phyloP scores from a whole-genome alignment of 2,329 filamentous ascomycete genomes.

The Botrytis cinerea region DNA sequence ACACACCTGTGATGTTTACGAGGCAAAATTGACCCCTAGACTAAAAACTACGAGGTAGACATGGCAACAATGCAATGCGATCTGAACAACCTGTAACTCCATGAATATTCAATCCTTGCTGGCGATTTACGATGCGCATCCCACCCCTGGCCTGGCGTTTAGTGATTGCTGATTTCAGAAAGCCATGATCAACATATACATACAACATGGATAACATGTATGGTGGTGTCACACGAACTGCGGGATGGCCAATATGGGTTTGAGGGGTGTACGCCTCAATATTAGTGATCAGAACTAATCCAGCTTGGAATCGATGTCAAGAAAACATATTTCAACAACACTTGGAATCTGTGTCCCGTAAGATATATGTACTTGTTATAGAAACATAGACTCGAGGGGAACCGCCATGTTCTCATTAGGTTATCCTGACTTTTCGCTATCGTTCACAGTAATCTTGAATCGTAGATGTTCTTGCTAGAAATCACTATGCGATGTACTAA shows the following conservation, averaged over 20 bases:
- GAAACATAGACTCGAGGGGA: not conserved
- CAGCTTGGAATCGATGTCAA: not conserved
- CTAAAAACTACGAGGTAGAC: not conserved
- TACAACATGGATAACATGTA: no score
- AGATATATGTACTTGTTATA: not conserved
- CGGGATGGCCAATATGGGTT: slow-evolving; percentile 16
- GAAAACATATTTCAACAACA: not conserved
- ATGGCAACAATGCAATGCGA: not conserved
- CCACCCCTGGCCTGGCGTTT: not conserved
- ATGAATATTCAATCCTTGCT: not conserved
- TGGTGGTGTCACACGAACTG: slow-evolving; percentile 10
- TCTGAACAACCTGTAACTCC: not conserved
- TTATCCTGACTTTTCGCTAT: not conserved
- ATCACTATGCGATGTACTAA: not conserved
- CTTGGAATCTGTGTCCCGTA: not conserved
- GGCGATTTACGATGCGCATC: not conserved
- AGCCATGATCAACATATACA: slow-evolving; percentile 7
- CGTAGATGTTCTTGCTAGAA: not conserved
- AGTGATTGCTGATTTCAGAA: not conserved
- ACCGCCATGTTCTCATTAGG: no score
- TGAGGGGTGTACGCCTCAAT: not conserved
- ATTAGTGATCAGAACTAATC: not conserved
- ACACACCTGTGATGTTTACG: not conserved
- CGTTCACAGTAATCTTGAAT: not conserved
- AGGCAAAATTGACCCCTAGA: not conserved